Evolutionary conservation across 2,329 filamentous ascomycete genomes (phyloP), one percentile per base, ranked within the genome.

Genomic region (Exserohilum rostratum): DNA sequence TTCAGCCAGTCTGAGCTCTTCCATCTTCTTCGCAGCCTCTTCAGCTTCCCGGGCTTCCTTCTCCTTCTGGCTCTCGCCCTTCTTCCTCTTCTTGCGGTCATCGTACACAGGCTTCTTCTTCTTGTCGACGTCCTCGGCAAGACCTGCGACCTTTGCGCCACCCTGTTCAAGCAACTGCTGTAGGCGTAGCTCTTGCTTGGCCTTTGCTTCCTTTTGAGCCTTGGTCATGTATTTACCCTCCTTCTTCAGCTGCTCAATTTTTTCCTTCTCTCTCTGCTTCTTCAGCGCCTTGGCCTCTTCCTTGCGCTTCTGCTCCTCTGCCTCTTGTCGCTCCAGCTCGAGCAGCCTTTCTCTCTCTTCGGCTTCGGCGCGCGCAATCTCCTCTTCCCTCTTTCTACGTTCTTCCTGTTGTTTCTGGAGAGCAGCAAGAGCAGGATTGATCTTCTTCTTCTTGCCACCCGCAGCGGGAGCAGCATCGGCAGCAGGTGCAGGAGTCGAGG

Each of bases 161-260:
- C 88, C 88, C 46, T 88, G 88, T 47, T 87, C 90, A 63, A 93
- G 79, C 90, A 95, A 92, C 76, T 95, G 91, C 80, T 95, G 88
- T 50, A 93, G 78, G 67, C 92, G 91, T 67, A 87, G 81, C 77
- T 93, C 89, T 65, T 90, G 89, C 67, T 87, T 85, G 20, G 88
- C 87, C 78, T 91, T 91, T 70, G 90, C 89, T 67, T 93, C 90
- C 71, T 87, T 90, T 73, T 96, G 90, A 12, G 90, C 90, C 77
- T 93, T 93, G 62, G 90, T 93, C 69, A 93, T 79, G 77, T 89
- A 93, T 70, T 91, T 93, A 73, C 91, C 91, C 74, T 92, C 90
- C 75, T 90, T 91, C 84, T 93, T 95, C 52, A 91, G 84, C 78
- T 93, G 88, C 71, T 95, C 91, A 57, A 93, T 87, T 76, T 85